These are phyloP conservation scores for Candida sojae DNA, from an alignment of 1,139 yeast species.

Conservation along the genomic window DNA sequence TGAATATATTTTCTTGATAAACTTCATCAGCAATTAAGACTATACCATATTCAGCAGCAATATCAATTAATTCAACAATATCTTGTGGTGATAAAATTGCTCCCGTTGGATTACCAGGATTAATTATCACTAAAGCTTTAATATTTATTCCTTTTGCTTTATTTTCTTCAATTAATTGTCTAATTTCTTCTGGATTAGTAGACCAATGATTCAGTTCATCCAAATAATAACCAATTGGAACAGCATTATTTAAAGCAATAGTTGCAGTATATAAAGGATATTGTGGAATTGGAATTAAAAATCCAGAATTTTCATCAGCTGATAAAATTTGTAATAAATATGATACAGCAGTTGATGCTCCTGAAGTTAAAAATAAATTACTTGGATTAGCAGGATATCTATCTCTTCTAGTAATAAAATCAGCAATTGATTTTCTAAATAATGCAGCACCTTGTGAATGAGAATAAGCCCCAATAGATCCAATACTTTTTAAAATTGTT, in stretches of 20 bases:
- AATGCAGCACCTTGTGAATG: constrained; percentile 82
- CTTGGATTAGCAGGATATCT: constrained; percentile 58
- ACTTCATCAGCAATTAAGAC: constrained; percentile 98
- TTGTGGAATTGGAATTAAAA: constrained; percentile 94
- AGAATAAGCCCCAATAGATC: constrained; percentile 93
- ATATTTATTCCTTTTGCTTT: constrained; percentile 58
- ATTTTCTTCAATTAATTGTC: constrained; percentile 54
- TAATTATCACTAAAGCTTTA: constrained; percentile 85
- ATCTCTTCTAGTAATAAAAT: constrained; percentile 68
- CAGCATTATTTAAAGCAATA: constrained; percentile 76
- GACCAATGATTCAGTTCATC: constrained; percentile 85
- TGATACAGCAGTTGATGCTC: constrained; percentile 91
- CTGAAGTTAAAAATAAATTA: constrained; percentile 81
- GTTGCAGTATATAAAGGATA: constrained; percentile 96
- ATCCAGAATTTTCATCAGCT: constrained; percentile 69
- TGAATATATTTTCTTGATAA: constrained; percentile 87
- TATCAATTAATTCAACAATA: constrained; percentile 67
- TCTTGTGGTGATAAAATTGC: constrained; percentile 66
- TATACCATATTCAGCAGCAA: constrained; percentile 83
- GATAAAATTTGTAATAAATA: constrained; percentile 73
- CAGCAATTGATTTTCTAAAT: constrained; percentile 76
- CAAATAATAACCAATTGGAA: constrained; percentile 84
- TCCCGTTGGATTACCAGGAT: constrained; percentile 99
- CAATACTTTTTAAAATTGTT: constrained; percentile 57
- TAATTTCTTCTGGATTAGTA: constrained; percentile 69